Evolutionary conservation across 2,329 filamentous ascomycete genomes (phyloP), one percentile per base, ranked within the genome.

Genomic region (Lasiodiplodia sp.): DNA sequence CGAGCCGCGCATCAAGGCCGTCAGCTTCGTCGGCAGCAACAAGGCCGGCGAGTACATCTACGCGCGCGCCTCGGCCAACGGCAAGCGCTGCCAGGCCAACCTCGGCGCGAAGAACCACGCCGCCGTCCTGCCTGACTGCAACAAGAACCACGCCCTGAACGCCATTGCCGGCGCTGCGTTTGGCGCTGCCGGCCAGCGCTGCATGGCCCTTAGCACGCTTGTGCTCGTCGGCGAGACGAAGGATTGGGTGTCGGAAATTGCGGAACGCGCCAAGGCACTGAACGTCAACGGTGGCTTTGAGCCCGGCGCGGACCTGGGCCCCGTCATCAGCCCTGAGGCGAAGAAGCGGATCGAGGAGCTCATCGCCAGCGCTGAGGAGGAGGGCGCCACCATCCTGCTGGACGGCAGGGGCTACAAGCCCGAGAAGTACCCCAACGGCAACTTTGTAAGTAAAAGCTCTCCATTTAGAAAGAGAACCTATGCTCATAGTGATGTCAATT

Each of bases 1-100:
- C 75, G 91, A 93, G 78, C 92, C 92, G 25, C 86, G 87, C 71
- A 93, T 96, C 85, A 95, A 94, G 86, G 92, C 93, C 68, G 87
- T 96, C 76, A 92, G 89, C 81, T 96, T 96, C 75, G 93, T 96
- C 47, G 92, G 92, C 71, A 89, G 91, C 81, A 96, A 96, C 85
- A 92, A 93, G 85, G 93, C 92, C 8, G 92, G 92, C 76, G 92
- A 95, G 82, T 96, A 96, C 84, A 96, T 96, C 80, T 96, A 89
- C 82, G 81, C 84, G 67, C 88, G 92, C 68, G 92, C 89, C 38
- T 93, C 91, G 1, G 92, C 92, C 76, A 93, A 95, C 75, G 92
- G 93, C 76, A 96, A 96, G 87, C 91, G 92, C 75, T 92, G 94
- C 38, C 93, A 96, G 83, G 92, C 92, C 78, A 96, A 96, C 82